Percentiles rank a stretch among this genome's conserved stretches.
Evolutionary conservation across 2,329 filamentous ascomycete species (phyloP).

Genomic region (Fusarium luffae): DNA sequence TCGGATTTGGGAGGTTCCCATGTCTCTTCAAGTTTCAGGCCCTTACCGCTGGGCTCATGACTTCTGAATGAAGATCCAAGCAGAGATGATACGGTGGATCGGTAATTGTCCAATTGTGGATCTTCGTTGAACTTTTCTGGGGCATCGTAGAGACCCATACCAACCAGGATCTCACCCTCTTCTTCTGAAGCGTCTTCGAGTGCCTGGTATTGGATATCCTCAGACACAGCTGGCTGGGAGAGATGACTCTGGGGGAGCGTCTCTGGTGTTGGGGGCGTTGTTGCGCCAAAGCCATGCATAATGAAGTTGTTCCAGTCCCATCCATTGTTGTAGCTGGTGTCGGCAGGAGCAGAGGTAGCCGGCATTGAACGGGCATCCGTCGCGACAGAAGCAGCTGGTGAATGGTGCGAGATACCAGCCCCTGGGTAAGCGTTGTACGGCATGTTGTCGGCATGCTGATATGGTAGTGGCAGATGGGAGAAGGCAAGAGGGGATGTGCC

Average conservation of each 20-base stretch:
- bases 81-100: constrained; percentile 65
- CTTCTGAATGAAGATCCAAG: constrained; percentile 61
- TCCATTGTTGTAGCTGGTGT: constrained; percentile 21
- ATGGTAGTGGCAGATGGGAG: constrained; percentile 65
- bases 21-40: constrained; percentile 83
- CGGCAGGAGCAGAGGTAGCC: constrained; percentile 48
- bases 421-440: constrained; percentile 55
- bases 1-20: constrained; percentile 77
- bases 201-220: constrained; percentile 63
- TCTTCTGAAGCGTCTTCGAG: constrained; percentile 63
- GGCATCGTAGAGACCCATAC: constrained; percentile 83
- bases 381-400: constrained; percentile 44
- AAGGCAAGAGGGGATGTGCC: constrained; percentile 68
- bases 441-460: constrained; percentile 52
- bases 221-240: constrained; percentile 58
- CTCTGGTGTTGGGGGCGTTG: constrained; percentile 69
- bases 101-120: constrained; percentile 64
- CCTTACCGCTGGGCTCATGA: constrained; percentile 70
- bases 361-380: constrained; percentile 35
- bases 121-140: constrained; percentile 68
- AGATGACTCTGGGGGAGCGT: constrained; percentile 65
- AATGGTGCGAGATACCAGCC: constrained; percentile 51
- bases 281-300: constrained; percentile 58
- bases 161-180: constrained; percentile 79
- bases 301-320: constrained; percentile 61